These are phyloP conservation scores for Candida insectalens DNA, from an alignment of 805 yeast genomes.

Conservation along the genomic window DNA sequence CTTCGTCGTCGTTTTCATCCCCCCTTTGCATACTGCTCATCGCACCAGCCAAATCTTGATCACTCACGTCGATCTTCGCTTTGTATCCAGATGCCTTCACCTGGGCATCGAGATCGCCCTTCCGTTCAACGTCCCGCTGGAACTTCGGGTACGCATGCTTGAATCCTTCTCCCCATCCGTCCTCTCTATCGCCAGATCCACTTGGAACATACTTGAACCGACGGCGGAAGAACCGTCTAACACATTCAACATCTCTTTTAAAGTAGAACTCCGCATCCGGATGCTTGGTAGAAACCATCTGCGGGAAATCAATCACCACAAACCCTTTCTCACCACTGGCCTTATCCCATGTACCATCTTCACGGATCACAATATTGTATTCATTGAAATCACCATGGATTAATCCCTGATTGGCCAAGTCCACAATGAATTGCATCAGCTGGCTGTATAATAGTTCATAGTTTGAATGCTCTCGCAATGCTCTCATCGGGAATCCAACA, in stretches of 20 bases:
- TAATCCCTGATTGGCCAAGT: constrained; percentile 77
- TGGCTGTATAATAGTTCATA: constrained; percentile 70
- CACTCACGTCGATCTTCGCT: constrained; percentile 27
- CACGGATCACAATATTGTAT: constrained; percentile 80
- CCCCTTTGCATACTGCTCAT: constrained; percentile 30
- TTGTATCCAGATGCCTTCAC: constrained; percentile 87
- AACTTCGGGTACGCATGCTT: constrained; percentile 72
- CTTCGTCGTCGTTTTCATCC: constrained; percentile 9
- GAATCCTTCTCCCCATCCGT: constrained; percentile 77
- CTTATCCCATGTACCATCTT: constrained; percentile 39
- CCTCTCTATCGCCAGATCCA: constrained; percentile 58
- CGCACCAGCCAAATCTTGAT: constrained; percentile 67
- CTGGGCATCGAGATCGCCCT: constrained; percentile 64
- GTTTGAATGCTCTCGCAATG: constrained; percentile 59
- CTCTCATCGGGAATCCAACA: constrained; percentile 85
- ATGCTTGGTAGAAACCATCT: constrained; percentile 90
- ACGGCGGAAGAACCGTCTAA: constrained; percentile 70
- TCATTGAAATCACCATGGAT: constrained; percentile 98
- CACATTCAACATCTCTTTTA: constrained; percentile 88
- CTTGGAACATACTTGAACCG: constrained; percentile 68
- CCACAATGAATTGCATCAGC: constrained; percentile 78
- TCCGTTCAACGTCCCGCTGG: constrained; percentile 62
- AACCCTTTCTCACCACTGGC: constrained; percentile 47
- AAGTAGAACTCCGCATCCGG: constrained; percentile 81
- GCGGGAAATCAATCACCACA: constrained; percentile 96